Percentiles rank a stretch among this genome's conserved stretches.
phyloP scores from a whole-genome alignment of 768 basidiomycete genomes.

The Pleurotus eryngii region DNA sequence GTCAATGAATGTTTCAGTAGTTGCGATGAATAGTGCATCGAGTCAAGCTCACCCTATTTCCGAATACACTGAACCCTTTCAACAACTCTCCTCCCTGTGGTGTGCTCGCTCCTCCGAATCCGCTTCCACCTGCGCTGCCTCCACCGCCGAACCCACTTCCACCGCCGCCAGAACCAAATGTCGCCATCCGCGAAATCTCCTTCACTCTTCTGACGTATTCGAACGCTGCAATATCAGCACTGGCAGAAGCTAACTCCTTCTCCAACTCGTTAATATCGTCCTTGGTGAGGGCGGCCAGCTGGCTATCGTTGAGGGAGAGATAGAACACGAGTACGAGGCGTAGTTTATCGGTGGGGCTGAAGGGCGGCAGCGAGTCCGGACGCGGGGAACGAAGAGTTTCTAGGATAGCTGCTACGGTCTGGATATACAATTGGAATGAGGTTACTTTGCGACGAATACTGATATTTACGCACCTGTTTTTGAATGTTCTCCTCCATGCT shows the following conservation, averaged over 20 bases:
- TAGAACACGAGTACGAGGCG: slow-evolving; percentile 95
- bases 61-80: slow-evolving; percentile 89
- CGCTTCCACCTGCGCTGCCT: not conserved
- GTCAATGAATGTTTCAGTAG: not conserved
- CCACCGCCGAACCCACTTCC: slow-evolving; percentile 53
- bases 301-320: slow-evolving; percentile 79
- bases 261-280: slow-evolving; percentile 89
- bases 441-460: not conserved
- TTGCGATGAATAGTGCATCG: no score
- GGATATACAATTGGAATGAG: not conserved
- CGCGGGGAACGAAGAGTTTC: slow-evolving; percentile 80
- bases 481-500: slow-evolving; percentile 89
- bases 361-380: slow-evolving; percentile 45
- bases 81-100: slow-evolving; percentile 68
- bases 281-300: slow-evolving; percentile 52
- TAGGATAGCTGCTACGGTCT: slow-evolving; percentile 79
- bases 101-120: slow-evolving; percentile 3
- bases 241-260: slow-evolving; percentile 77
- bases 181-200: slow-evolving; percentile 91
- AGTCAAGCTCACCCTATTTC: slow-evolving; percentile 65
- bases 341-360: slow-evolving; percentile 81
- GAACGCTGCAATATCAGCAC: slow-evolving; percentile 78
- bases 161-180: slow-evolving; percentile 53
- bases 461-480: slow-evolving; percentile 59
- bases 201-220: slow-evolving; percentile 90